Evolutionary conservation across 306 rosid species (phyloP), one percentile per base, ranked within the genome.

Genomic region (Quercus berberidifolia): DNA sequence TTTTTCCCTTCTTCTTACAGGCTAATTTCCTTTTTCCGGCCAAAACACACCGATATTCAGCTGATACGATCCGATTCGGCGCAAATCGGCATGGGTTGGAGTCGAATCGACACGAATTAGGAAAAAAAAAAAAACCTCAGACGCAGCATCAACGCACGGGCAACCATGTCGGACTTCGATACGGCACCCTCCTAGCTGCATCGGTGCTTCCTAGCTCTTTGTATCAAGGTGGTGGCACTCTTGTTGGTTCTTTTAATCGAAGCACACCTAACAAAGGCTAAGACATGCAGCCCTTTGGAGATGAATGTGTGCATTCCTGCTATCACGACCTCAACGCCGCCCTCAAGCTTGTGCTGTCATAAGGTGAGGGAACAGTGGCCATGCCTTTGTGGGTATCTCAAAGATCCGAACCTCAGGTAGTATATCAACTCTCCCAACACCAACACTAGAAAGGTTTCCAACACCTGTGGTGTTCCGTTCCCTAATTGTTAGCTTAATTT

Each of bases 361-460:
- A 90, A 82, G 55, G 14, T 78, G 79, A 86, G 58, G 68, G 87
- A 87, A 71, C 93, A 91, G 46, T 81, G 18, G 75, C 86, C 93
- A 58, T 91, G 96, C 78, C 85, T 87, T 4, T 91, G 92, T 76
- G 87, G 77, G 41, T 91, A 91, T 80, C 62, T 85, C 41, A 86
- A 77, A 62, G 78, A 86, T 26, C 93, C 93, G 3, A 69, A 26
- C n/a, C 79, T 87, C 1, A 69, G 35, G 63, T 82, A 58, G 18
- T 91, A 86, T 33, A 55, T 87, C 2, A 77, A 74, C 69, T 79
- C 89, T 78, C 81, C 90, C 0, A 88, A 85, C 18, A 60, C 90
- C 0, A 88, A 85, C 18, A 60, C 92, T 18, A 83, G 31, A 81
- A 88, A 76, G 67, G 89, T 91, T 1, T 79, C 85, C 17, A 31